A percentile compares a stretch with the other conserved stretches of the same genome.
These are phyloP conservation scores for Rhizopus stolonifer DNA, from an alignment of 371 early-diverging fungal species.

Conservation along the genomic window DNA sequence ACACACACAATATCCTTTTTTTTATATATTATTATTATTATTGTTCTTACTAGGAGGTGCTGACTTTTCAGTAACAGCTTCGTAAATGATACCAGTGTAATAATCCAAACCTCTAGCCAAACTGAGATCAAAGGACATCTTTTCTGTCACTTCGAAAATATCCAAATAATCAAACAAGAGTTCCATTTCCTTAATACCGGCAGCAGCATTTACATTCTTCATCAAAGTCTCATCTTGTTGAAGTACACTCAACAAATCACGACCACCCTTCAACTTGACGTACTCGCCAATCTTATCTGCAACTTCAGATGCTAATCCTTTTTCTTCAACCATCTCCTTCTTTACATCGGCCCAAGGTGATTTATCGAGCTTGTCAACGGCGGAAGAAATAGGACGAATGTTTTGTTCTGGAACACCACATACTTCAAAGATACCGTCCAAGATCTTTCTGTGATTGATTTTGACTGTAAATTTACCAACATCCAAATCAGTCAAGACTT, in stretches of 20 bases:
- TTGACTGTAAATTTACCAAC: slow-evolving; percentile 88
- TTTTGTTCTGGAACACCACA: slow-evolving; percentile 92
- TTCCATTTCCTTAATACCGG: slow-evolving; percentile 89
- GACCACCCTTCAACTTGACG: slow-evolving; percentile 80
- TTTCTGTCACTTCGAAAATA: slow-evolving; percentile 73
- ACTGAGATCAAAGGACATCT: slow-evolving; percentile 91
- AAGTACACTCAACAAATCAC: slow-evolving; percentile 76
- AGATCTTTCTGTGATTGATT: slow-evolving; percentile 95
- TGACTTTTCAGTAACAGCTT: slow-evolving; percentile 84
- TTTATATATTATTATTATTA: too few species aligned
- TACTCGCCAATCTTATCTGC: slow-evolving; percentile 92
- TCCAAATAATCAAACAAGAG: slow-evolving; percentile 85
- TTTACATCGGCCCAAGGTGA: slow-evolving; percentile 94
- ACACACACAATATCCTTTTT: too few species aligned
- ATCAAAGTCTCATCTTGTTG: slow-evolving; percentile 62
- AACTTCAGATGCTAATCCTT: slow-evolving; percentile 75
- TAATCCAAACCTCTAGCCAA: slow-evolving; percentile 99
- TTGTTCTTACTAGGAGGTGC: slow-evolving; percentile 54
- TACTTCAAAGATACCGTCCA: slow-evolving; percentile 95
- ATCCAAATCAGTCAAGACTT: slow-evolving; percentile 77
- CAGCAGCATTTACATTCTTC: slow-evolving; percentile 70
- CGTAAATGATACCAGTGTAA: slow-evolving; percentile 99
- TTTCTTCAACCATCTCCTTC: slow-evolving; percentile 93
- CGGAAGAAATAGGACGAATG: slow-evolving; percentile 92
- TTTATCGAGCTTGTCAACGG: slow-evolving; percentile 97